Conservation (phyloP, 208 protist species). For the Leishmania martiniquensis region DNA sequence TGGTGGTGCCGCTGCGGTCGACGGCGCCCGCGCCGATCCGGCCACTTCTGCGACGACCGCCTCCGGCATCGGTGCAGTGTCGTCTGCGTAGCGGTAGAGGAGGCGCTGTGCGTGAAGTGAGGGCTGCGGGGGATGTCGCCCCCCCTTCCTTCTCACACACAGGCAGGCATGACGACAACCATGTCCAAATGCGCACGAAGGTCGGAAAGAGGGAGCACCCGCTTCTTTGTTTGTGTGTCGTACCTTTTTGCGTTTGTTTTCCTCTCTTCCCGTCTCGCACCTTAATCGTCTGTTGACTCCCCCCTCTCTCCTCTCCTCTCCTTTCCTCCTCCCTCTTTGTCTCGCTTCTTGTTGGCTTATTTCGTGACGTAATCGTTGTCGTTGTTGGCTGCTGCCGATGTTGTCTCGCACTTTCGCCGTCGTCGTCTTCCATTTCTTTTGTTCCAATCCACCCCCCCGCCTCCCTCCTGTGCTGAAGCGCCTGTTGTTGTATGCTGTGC, state of each 20-base stretch:
- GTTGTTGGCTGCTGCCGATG: neutral
- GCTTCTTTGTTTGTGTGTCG: neutral
- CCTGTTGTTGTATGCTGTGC: neutral
- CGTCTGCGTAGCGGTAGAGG: neutral
- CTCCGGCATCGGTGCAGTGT: neutral
- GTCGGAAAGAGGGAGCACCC: no score
- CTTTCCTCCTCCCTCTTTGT: neutral
- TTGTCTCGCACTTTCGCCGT: slow-evolving; percentile 13
- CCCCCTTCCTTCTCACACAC: neutral
- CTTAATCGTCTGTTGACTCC: neutral
- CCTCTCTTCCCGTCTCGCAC: neutral
- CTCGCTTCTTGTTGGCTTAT: slow-evolving; percentile 3
- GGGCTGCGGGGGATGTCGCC: neutral
- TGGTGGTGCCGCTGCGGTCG: slow-evolving; percentile 24
- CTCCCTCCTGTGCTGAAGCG: neutral
- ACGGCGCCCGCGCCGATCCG: slow-evolving; percentile 18
- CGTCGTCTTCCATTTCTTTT: neutral
- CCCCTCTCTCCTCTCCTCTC: neutral
- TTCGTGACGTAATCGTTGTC: slow-evolving; percentile 1
- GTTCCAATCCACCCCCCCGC: no score
- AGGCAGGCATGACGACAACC: neutral
- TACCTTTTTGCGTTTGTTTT: neutral
- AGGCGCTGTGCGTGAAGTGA: neutral
- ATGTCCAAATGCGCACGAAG: no score
- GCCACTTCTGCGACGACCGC: slow-evolving; percentile 5